Evolutionary conservation across 306 rosid genomes (phyloP).

Genomic region (Prunus campanulata): DNA sequence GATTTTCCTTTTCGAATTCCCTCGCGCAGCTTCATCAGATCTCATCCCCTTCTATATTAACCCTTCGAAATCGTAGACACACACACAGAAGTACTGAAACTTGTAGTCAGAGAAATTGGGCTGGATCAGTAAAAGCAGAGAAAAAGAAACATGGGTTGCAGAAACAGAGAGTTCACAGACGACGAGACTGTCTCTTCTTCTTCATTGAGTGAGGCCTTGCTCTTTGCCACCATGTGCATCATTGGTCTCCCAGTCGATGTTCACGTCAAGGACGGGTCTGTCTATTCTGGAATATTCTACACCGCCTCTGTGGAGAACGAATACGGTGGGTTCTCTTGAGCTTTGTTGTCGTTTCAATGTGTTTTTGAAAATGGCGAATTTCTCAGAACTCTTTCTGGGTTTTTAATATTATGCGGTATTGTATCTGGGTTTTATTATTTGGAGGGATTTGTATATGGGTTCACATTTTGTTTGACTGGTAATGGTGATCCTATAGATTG

Average conservation of each 20-base stretch:
- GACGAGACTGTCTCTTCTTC: constrained; percentile 31
- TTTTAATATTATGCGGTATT: neutral
- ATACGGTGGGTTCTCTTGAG: constrained; percentile 42
- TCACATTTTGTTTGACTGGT: constrained; percentile 5
- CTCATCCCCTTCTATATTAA: neutral
- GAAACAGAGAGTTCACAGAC: constrained; percentile 40
- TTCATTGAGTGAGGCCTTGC: constrained; percentile 56
- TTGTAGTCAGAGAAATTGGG: neutral
- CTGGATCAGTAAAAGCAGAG: constrained; percentile 17
- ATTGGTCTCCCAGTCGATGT: constrained; percentile 80
- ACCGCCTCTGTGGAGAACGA: constrained; percentile 55
- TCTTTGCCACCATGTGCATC: constrained; percentile 68
- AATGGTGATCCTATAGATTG: constrained; percentile 9
- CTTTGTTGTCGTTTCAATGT: constrained; percentile 2
- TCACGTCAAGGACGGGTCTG: constrained; percentile 75
- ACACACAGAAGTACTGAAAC: neutral
- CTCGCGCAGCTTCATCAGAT: constrained; percentile 2
- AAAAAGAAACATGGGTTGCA: constrained; percentile 50
- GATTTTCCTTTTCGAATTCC: constrained; percentile 1
- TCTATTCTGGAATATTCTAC: constrained; percentile 84
- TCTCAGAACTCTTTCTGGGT: neutral
- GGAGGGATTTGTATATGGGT: constrained; percentile 13
- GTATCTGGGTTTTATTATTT: neutral
- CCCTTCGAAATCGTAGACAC: neutral
- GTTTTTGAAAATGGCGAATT: neutral